A percentile compares a stretch with the other conserved stretches of the same genome.
These are phyloP conservation scores for Hymenoscyphus fraxineus DNA, from an alignment of 2,329 filamentous ascomycete genomes.

Conservation along the genomic window DNA sequence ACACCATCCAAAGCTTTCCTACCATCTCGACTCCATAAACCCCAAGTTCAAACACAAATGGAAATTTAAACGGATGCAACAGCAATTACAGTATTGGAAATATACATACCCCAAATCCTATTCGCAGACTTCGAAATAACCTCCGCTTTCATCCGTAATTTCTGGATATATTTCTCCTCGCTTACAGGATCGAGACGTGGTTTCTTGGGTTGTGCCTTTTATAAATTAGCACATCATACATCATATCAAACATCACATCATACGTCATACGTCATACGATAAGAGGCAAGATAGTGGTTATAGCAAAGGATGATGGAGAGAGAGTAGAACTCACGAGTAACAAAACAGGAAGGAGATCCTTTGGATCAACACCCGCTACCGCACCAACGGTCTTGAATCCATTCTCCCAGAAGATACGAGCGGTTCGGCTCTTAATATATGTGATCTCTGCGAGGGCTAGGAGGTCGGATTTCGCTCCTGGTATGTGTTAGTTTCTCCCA, in stretches of 20 bases:
- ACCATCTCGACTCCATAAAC: no score
- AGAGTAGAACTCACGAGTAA: constrained; percentile 54
- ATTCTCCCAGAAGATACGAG: constrained; percentile 71
- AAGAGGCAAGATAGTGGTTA: no score
- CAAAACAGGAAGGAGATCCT: constrained; percentile 66
- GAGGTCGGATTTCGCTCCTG: constrained; percentile 65
- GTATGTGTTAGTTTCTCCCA: constrained; percentile 3
- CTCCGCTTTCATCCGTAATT: constrained; percentile 62
- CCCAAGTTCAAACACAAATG: no score
- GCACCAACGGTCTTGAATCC: constrained; percentile 66
- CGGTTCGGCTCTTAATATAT: constrained; percentile 74
- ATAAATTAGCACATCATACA: neutral
- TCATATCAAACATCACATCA: no score
- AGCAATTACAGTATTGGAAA: neutral
- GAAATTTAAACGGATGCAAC: neutral
- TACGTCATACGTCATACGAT: no score
- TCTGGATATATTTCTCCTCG: constrained; percentile 58
- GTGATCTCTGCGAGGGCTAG: constrained; percentile 68
- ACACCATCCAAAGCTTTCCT: no score
- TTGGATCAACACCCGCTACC: constrained; percentile 65
- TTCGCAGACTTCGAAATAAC: constrained; percentile 67
- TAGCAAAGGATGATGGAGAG: neutral
- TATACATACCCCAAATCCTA: constrained; percentile 53
- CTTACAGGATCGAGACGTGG: constrained; percentile 52
- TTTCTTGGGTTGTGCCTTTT: constrained; percentile 62